Conservation (phyloP, 257 asterid genomes). For the Fraxinus quadrangulata region DNA sequence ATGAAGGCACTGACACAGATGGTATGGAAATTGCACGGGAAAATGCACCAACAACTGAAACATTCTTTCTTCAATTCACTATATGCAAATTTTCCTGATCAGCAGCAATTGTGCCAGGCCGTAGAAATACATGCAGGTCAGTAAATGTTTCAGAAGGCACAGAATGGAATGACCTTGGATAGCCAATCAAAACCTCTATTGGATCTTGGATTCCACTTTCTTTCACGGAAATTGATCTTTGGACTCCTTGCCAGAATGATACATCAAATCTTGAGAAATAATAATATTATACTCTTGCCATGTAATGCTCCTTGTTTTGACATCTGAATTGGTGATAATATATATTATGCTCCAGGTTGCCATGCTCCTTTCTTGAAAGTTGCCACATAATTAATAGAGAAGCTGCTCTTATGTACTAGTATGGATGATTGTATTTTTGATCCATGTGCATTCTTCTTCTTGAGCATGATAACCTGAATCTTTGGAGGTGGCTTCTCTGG, state of each 20-base stretch:
- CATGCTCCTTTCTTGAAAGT: no score
- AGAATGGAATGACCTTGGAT: constrained; percentile 43
- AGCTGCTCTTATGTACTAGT: no score
- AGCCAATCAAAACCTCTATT: constrained; percentile 48
- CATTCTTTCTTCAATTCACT: constrained; percentile 54
- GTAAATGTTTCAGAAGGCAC: constrained; percentile 41
- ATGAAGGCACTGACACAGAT: constrained; percentile 72
- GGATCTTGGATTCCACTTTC: constrained; percentile 50
- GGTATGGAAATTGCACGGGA: constrained; percentile 70
- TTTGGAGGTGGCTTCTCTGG: no score
- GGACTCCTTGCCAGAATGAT: constrained; percentile 47
- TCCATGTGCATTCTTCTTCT: no score
- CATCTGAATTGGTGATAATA: no score
- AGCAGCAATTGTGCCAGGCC: constrained; percentile 61
- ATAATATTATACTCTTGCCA: neutral
- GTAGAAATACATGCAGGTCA: constrained; percentile 47
- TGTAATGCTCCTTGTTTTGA: no score
- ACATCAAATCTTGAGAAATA: constrained; percentile 54
- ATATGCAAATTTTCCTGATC: constrained; percentile 58
- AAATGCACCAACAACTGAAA: constrained; percentile 62
- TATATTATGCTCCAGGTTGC: no score
- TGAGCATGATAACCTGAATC: no score
- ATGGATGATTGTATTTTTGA: no score
- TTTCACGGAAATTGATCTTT: constrained; percentile 45
- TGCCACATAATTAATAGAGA: no score